Evolutionary conservation across 164 flowering plant genomes (phyloP).

Genomic region (Taxillus chinensis): DNA sequence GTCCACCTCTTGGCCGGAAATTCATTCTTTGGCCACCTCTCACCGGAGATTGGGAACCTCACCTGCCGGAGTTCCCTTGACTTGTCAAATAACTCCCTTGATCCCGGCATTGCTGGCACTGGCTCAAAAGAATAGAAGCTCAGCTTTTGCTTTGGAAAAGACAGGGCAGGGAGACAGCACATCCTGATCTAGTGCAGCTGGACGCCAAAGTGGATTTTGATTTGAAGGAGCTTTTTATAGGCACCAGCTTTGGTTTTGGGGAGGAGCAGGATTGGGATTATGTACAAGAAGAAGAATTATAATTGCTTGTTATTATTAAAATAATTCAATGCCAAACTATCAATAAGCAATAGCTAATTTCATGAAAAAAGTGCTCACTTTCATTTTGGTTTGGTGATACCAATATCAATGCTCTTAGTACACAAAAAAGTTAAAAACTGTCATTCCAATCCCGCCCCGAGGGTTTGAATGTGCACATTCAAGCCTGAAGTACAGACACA

Average conservation of each 20-base stretch:
- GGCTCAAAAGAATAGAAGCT: constrained; percentile 8
- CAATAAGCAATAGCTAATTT: too few species aligned
- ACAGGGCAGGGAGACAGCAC: too few species aligned
- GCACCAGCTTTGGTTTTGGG: background rate
- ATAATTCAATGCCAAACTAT: too few species aligned
- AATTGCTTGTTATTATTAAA: too few species aligned
- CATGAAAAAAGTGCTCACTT: too few species aligned
- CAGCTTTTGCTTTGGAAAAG: constrained; percentile 13
- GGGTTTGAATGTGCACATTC: too few species aligned
- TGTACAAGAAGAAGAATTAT: background rate
- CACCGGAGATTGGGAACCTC: constrained; percentile 13
- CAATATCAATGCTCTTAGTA: too few species aligned
- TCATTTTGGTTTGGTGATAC: too few species aligned
- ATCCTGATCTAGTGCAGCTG: constrained; percentile 11
- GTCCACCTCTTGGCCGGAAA: constrained; percentile 9
- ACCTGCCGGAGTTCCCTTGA: constrained; percentile 7
- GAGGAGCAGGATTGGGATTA: background rate
- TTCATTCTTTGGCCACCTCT: constrained; percentile 16
- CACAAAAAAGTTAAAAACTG: too few species aligned
- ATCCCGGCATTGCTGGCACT: constrained; percentile 10
- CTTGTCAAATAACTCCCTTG: constrained; percentile 12
- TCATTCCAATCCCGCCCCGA: too few species aligned
- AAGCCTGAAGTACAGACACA: too few species aligned
- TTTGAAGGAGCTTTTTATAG: background rate
- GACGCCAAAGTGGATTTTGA: constrained; percentile 6